Conservation (phyloP, 2,329 filamentous ascomycete genomes). For the Pseudocercospora fijiensis region DNA sequence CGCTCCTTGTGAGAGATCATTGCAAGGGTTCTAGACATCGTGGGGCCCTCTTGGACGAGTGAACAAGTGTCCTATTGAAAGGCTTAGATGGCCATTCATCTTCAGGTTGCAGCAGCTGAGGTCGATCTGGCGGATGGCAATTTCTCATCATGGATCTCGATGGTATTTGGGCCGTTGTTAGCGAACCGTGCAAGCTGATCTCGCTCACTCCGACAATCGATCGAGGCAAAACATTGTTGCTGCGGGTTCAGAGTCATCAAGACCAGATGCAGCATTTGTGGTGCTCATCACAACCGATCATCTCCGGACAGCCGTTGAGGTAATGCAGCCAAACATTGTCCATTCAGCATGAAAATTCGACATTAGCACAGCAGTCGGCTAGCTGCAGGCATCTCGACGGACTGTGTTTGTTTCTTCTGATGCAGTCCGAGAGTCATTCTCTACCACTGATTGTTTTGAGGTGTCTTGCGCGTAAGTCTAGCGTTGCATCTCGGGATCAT, state of each 20-base stretch:
- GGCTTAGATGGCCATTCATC: neutral
- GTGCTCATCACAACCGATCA: constrained; percentile 9
- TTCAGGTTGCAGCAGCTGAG: neutral
- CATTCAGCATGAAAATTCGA: constrained; percentile 1
- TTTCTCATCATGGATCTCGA: neutral
- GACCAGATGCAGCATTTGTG: neutral
- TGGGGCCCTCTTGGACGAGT: neutral
- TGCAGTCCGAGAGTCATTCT: neutral
- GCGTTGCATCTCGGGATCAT: neutral
- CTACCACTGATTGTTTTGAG: neutral
- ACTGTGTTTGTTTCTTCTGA: neutral
- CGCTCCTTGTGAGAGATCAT: neutral
- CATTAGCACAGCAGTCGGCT: constrained; percentile 1
- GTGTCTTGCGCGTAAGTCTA: neutral
- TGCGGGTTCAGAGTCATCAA: neutral
- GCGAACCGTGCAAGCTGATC: neutral
- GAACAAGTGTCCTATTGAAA: neutral
- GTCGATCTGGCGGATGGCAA: neutral
- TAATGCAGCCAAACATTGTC: neutral
- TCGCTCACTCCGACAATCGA: constrained; percentile 5
- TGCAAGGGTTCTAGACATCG: neutral
- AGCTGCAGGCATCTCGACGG: constrained; percentile 1
- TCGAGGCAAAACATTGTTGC: neutral
- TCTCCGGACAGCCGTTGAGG: neutral
- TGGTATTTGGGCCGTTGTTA: neutral